Conservation (phyloP, 176 grass and related monocot genomes). For the Cenchrus purpureus region DNA sequence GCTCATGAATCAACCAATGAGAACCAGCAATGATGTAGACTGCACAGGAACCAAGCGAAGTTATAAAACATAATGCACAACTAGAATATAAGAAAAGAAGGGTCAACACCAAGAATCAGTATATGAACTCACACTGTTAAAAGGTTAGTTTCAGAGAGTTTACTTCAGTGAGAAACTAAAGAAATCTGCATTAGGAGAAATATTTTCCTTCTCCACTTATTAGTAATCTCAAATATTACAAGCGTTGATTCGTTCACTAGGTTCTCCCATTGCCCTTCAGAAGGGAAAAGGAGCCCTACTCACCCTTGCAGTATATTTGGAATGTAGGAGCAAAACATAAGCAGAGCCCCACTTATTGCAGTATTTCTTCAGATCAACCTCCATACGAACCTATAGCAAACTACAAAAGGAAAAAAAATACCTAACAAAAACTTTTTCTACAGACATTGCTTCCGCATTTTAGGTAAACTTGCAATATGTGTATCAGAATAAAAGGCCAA, state of each 20-base stretch:
- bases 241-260: constrained; percentile 1
- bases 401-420: neutral
- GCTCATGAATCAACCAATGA: constrained; percentile 8
- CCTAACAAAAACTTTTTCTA: neutral
- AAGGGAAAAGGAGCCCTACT: neutral
- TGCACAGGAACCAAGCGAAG: constrained; percentile 4
- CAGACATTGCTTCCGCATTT: neutral
- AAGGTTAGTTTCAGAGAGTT: neutral
- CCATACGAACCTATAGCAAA: neutral
- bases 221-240: neutral
- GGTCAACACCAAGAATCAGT: neutral
- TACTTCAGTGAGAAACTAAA: neutral
- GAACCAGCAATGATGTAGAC: neutral
- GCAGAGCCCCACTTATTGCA: constrained; percentile 9
- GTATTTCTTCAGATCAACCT: constrained; percentile 7
- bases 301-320: neutral
- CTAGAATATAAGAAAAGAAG: neutral
- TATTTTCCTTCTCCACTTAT: neutral
- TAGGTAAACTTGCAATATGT: too few relatives aligned
- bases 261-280: neutral
- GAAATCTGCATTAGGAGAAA: neutral
- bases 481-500: neutral
- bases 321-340: constrained; percentile 10
- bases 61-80: neutral
- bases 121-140: neutral